A percentile compares a stretch with the other conserved stretches of the same genome.
Conservation (phyloP, 2,329 filamentous ascomycete species). For the Rachicladosporium sp. region DNA sequence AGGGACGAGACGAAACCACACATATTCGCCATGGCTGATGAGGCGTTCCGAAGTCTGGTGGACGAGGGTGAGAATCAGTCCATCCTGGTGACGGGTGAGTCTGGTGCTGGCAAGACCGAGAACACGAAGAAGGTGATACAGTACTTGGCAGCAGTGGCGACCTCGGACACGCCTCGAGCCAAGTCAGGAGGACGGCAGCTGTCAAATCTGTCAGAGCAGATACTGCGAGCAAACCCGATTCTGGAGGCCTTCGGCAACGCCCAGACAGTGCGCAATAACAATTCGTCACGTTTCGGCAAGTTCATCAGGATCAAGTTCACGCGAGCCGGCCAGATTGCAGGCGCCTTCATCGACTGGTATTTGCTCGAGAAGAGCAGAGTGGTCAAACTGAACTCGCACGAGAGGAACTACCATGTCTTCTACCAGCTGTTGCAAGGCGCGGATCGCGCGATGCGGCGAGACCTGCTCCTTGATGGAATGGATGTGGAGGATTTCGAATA, state of each 20-base stretch:
- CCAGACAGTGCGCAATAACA: constrained; percentile 95
- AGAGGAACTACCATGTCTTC: constrained; percentile 95
- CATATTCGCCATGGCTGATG: constrained; percentile 94
- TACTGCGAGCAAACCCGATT: constrained; percentile 89
- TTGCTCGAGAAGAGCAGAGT: constrained; percentile 96
- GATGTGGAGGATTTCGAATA: constrained; percentile 84
- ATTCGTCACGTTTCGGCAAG: constrained; percentile 95
- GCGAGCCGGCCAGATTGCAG: constrained; percentile 75
- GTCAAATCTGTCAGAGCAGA: constrained; percentile 88
- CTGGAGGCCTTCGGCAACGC: constrained; percentile 97
- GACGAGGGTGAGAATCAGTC: constrained; percentile 95
- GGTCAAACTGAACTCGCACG: constrained; percentile 71
- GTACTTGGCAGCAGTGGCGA: constrained; percentile 88
- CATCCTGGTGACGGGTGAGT: constrained; percentile 95
- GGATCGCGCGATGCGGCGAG: constrained; percentile 56
- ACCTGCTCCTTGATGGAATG: constrained; percentile 62
- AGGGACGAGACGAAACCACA: constrained; percentile 93
- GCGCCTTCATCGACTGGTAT: constrained; percentile 98
- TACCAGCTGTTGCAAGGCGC: constrained; percentile 89
- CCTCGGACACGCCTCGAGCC: constrained; percentile 56
- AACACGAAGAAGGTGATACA: constrained; percentile 99
- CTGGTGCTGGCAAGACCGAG: constrained; percentile 94
- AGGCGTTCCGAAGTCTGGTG: constrained; percentile 88
- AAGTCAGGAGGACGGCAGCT: constrained; percentile 53
- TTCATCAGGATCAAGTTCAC: constrained; percentile 97